These are phyloP conservation scores for Flagelloscypha sp. DNA, from an alignment of 768 basidiomycete genomes.

Conservation along the genomic window DNA sequence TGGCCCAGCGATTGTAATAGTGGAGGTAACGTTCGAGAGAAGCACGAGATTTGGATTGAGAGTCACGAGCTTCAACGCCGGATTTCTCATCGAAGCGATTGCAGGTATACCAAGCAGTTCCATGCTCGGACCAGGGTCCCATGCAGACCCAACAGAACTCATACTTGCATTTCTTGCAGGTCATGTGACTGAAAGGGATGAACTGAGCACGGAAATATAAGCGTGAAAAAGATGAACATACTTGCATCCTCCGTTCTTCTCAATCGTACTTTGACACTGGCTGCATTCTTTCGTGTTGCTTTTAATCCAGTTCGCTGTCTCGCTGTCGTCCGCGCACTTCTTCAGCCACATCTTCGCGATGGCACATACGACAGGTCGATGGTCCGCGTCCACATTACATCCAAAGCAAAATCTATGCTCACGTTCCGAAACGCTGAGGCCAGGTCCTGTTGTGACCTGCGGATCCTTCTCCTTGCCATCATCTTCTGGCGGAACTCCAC, in stretches of 20 bases:
- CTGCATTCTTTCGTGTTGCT: slow-evolving; percentile 98
- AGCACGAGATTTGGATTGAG: slow-evolving; percentile 83
- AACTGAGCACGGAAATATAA: slow-evolving; percentile 7
- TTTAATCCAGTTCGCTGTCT: slow-evolving; percentile 99
- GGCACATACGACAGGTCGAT: slow-evolving; percentile 83
- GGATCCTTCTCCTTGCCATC: slow-evolving; percentile 23
- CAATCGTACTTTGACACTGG: slow-evolving; percentile 94
- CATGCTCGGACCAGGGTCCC: slow-evolving; percentile 98
- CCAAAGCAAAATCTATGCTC: slow-evolving; percentile 92
- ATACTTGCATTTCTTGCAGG: slow-evolving; percentile 98
- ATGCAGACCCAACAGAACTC: slow-evolving; percentile 99
- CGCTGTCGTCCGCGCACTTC: slow-evolving; percentile 96
- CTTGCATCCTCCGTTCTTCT: slow-evolving; percentile 99
- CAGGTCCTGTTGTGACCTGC: slow-evolving; percentile 12
- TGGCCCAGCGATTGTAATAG: slow-evolving; percentile 99
- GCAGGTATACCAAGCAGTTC: slow-evolving; percentile 96
- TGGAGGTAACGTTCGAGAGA: slow-evolving; percentile 94
- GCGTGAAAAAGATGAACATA: slow-evolving; percentile 30
- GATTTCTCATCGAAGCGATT: slow-evolving; percentile 94
- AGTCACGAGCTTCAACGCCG: slow-evolving; percentile 81
- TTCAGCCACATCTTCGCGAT: slow-evolving; percentile 91
- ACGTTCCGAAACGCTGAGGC: slow-evolving; percentile 22
- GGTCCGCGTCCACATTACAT: slow-evolving; percentile 80
- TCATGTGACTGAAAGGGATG: slow-evolving; percentile 77
- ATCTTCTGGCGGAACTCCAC: slow-evolving; percentile 31